Conservation (phyloP, 2,329 filamentous ascomycete genomes). For the Westerdykella sp. region DNA sequence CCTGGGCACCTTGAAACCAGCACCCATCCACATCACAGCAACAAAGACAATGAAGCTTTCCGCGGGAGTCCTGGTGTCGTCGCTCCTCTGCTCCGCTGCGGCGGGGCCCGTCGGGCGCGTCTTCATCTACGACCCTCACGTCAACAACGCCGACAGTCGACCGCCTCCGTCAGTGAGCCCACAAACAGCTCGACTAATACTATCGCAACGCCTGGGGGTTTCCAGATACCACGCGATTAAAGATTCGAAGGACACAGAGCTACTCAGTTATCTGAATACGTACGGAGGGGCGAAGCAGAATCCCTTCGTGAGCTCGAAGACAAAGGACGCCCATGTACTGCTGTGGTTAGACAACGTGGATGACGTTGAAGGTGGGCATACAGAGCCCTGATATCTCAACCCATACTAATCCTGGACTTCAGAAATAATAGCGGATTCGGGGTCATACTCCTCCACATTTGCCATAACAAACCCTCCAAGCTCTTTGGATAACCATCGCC, state of each 20-base stretch:
- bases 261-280: slow-evolving; percentile 36
- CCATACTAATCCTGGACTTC: slow-evolving; percentile 11
- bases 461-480: slow-evolving; percentile 30
- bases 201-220: slow-evolving; percentile 47
- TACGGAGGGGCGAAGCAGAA: slow-evolving; percentile 38
- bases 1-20: slow-evolving; percentile 8
- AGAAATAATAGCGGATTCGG: slow-evolving; percentile 22
- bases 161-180: slow-evolving; percentile 28
- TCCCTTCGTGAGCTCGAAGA: slow-evolving; percentile 33
- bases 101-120: slow-evolving; percentile 31
- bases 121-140: slow-evolving; percentile 30
- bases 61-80: slow-evolving; percentile 35
- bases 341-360: slow-evolving; percentile 39
- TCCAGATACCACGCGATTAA: slow-evolving; percentile 44
- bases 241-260: slow-evolving; percentile 37
- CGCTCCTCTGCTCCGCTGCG: slow-evolving; percentile 34
- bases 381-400: background rate
- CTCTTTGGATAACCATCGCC: slow-evolving; percentile 28
- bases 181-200: slow-evolving; percentile 44
- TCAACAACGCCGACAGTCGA: slow-evolving; percentile 6
- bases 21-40: slow-evolving; percentile 18
- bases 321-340: slow-evolving; percentile 22
- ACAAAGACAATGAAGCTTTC: slow-evolving; percentile 48
- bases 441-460: slow-evolving; percentile 19
- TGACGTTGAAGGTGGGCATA: slow-evolving; percentile 27